phyloP scores from a whole-genome alignment of 2,329 filamentous ascomycete species.

The Arthrobotrys sphaeroides region DNA sequence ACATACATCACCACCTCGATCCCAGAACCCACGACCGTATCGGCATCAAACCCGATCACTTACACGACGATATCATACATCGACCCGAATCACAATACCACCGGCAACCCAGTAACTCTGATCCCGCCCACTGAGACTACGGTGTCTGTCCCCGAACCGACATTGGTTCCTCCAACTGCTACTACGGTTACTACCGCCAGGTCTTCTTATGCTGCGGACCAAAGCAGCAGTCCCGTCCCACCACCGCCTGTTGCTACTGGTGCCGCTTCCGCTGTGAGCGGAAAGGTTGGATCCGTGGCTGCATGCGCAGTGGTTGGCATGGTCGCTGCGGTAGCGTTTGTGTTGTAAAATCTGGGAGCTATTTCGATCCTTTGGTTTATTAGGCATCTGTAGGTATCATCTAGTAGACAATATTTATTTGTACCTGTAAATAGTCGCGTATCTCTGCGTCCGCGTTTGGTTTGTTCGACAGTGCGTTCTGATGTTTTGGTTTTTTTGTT shows the following conservation, averaged over 20 bases:
- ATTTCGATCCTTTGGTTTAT: no score
- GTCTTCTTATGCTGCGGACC: background rate
- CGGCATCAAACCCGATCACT: slow-evolving; percentile 7
- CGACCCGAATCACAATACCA: slow-evolving; percentile 9
- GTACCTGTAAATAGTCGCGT: no score
- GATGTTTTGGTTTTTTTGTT: no score
- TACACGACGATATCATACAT: background rate
- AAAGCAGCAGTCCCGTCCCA: slow-evolving; percentile 12
- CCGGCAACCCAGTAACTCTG: background rate
- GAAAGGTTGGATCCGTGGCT: background rate
- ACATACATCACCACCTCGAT: slow-evolving; percentile 1
- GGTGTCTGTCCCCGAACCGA: slow-evolving; percentile 1
- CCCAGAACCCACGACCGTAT: background rate
- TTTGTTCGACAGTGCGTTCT: no score
- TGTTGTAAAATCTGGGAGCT: no score
- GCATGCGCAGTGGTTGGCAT: background rate
- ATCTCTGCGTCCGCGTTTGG: no score
- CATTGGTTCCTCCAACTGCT: slow-evolving; percentile 20
- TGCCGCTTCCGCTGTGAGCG: background rate
- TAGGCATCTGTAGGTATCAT: no score
- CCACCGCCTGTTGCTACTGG: slow-evolving; percentile 25
- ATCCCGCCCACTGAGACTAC: slow-evolving; percentile 22
- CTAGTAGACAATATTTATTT: no score
- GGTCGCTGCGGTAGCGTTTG: slow-evolving; percentile 4
- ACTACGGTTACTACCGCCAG: background rate